Base-by-base conservation (phyloP, 371 early-diverging fungal species). In the Mucor mucedo region DNA sequence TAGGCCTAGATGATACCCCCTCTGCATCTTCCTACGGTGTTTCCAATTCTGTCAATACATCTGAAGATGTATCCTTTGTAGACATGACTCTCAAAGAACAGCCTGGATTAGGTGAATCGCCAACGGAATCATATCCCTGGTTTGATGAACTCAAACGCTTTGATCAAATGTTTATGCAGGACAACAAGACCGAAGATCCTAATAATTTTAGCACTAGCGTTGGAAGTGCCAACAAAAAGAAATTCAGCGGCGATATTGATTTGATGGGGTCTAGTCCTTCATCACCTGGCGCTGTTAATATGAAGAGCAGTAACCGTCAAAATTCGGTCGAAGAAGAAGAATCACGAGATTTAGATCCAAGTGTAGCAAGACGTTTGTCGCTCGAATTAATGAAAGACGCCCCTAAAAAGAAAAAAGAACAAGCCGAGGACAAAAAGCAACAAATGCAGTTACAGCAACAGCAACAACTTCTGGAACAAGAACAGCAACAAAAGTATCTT, bases 301-400 rank as follows among this genome's bases (percentile, higher is more conserved):
- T 21, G 8, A 47, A 47, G 1, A n/a, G 42, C 11, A 13, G n/a
- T n/a, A 42, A 11, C 11, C 47, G 47, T 21, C 27, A 16, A 47
- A 47, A 3, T 1, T 16, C 13, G 4, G 41, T 38, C 27, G 55
- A 47, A 35, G 38, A 52, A 0, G 62, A 66, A 29, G 62, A 62
- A n/a, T 38, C 64, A 14, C 61, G 38, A 28, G 55, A 52, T 4
- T 50, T 71, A 13, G 84, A 85, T 16, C 80, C 83, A 14, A 76
- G 78, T 48, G 76, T 82, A 10, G 82, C 84, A 14, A 68, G 89
- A 52, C 66, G 89, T 6, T 64, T 86, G 5, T 88, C 89, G 1
- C 69, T 88, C 61, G 85, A 87, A 53, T 62, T 86, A 44, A 87
- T 88, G 87, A 77, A 84, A 58, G 85, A 87, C 61, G 70, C 69